A percentile compares a stretch with the other conserved stretches of the same genome.
Evolutionary conservation across 306 rosid species (phyloP).

Genomic region (Lathyrus sativus): DNA sequence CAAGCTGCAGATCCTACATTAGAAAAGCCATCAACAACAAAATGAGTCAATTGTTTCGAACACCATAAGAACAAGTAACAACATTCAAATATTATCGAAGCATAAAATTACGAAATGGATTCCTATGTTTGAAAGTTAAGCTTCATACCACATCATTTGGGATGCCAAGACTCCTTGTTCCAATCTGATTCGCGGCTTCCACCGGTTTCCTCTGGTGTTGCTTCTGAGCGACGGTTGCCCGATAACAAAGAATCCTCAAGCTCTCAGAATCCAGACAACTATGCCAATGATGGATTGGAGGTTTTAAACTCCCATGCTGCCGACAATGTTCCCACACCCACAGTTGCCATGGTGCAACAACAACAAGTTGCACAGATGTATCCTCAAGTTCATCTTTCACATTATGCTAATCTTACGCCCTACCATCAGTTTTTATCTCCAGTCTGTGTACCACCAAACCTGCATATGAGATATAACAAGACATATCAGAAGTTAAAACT

Average conservation of each 20-base stretch:
- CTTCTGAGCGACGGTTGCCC: slow-evolving; percentile 64
- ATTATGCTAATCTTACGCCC: slow-evolving; percentile 84
- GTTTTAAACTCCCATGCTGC: slow-evolving; percentile 58
- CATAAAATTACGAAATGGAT: too few relatives aligned
- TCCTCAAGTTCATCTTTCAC: slow-evolving; percentile 93
- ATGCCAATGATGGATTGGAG: slow-evolving; percentile 79
- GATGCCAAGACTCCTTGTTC: too few relatives aligned
- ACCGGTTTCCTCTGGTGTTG: slow-evolving; percentile 52
- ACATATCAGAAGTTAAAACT: too few relatives aligned
- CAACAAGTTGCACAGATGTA: slow-evolving; percentile 88
- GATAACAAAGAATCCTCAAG: slow-evolving; percentile 66
- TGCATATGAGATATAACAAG: too few relatives aligned
- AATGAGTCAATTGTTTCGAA: too few relatives aligned
- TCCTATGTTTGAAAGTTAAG: too few relatives aligned
- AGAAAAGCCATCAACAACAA: too few relatives aligned
- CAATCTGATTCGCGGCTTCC: too few relatives aligned
- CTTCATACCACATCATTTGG: too few relatives aligned
- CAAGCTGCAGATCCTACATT: too few relatives aligned
- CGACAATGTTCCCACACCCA: slow-evolving; percentile 62
- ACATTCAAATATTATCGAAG: too few relatives aligned
- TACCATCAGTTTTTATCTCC: slow-evolving; percentile 86
- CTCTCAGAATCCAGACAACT: slow-evolving; percentile 65
- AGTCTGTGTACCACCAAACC: slow-evolving; percentile 92
- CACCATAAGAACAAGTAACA: too few relatives aligned
- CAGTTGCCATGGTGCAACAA: slow-evolving; percentile 81